Evolutionary conservation across 2,329 filamentous ascomycete genomes (phyloP).

Genomic region (Cyphellophora attinorum): DNA sequence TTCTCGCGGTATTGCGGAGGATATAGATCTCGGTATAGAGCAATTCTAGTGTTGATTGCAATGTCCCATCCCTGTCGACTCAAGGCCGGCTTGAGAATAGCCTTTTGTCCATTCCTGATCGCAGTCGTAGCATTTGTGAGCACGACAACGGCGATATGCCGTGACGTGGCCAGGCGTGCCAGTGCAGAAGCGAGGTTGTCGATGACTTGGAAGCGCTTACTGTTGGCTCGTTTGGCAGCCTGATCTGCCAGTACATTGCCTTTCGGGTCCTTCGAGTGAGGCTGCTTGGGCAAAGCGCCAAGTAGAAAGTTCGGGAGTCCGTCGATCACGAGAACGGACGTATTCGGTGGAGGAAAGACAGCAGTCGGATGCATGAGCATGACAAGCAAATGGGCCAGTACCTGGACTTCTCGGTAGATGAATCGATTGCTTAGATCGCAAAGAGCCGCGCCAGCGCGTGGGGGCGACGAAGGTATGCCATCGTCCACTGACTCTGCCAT

Average conservation of each 20-base stretch:
- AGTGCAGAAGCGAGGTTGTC: constrained; percentile 52
- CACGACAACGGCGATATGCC: constrained; percentile 63
- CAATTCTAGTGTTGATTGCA: constrained; percentile 62
- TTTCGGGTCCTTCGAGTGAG: constrained; percentile 25
- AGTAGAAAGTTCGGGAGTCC: constrained; percentile 68
- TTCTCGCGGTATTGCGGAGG: constrained; percentile 26
- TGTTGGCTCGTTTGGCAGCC: constrained; percentile 31
- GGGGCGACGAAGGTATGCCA: constrained; percentile 4
- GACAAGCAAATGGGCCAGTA: constrained; percentile 59
- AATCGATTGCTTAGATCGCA: constrained; percentile 38
- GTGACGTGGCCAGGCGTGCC: constrained; percentile 63
- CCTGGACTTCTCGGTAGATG: constrained; percentile 52
- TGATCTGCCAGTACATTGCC: constrained; percentile 35
- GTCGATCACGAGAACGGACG: constrained; percentile 66
- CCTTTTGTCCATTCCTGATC: constrained; percentile 55
- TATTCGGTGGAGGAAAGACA: constrained; percentile 51
- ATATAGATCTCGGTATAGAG: constrained; percentile 70
- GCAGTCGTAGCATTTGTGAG: constrained; percentile 76
- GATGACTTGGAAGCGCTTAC: constrained; percentile 51
- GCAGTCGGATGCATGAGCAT: constrained; percentile 59
- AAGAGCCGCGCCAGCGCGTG: background rate
- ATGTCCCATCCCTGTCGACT: constrained; percentile 72
- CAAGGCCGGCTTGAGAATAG: constrained; percentile 65
- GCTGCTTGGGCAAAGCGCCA: constrained; percentile 47
- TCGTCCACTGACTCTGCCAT: constrained; percentile 4